Evolutionary conservation across 2,329 filamentous ascomycete genomes (phyloP), one percentile per base, ranked within the genome.

Genomic region (Thielaviopsis euricoi): DNA sequence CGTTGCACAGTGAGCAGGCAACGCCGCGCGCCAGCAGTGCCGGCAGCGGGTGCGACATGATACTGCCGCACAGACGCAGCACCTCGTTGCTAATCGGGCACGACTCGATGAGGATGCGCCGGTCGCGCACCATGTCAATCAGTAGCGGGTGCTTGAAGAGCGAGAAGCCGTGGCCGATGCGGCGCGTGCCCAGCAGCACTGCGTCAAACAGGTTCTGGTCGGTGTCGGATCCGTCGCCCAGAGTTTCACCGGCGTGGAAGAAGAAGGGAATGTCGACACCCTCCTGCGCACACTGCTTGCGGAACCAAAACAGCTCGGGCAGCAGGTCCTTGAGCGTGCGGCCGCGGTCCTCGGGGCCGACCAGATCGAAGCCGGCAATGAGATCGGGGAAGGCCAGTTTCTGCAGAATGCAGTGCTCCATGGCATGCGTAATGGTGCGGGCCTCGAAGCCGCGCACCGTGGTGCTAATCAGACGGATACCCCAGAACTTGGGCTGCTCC

Each of bases 11-110:
- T 12, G 85, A 82, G 65, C 89, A 91, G 5, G 87, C 70, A 1
- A 97, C 88, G 25, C 91, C 91, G 50, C 89, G 82, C 0, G 91
- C 84, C 3, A 97, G 75, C 0, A 97, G 77, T 0, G 89, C 87
- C 0, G 90, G 90, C 0, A 96, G 76, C 0, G 89, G 85, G 67
- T 95, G 89, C 1, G 81, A 78, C 70, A 85, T 80, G 66, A 94
- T 83, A 49, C 82, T 87, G 59, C 82, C 80, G 58, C 86, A 88
- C 19, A 95, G 79, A 0, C 89, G 80, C 10, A 95, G 76, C 1
- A 94, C 83, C 68, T 95, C 89, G 70, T 95, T 95, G 15, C 85
- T 89, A 60, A 95, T 89, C 0, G 90, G 90, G 68, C 90, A 97
- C 64, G 83, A 87, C 69, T 97, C 93, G 59, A 97, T 74, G 6